Percentiles rank a stretch among this genome's conserved stretches.
Evolutionary conservation across 2,329 filamentous ascomycete species (phyloP).

Genomic region (Microdochium trichocladiopsis): DNA sequence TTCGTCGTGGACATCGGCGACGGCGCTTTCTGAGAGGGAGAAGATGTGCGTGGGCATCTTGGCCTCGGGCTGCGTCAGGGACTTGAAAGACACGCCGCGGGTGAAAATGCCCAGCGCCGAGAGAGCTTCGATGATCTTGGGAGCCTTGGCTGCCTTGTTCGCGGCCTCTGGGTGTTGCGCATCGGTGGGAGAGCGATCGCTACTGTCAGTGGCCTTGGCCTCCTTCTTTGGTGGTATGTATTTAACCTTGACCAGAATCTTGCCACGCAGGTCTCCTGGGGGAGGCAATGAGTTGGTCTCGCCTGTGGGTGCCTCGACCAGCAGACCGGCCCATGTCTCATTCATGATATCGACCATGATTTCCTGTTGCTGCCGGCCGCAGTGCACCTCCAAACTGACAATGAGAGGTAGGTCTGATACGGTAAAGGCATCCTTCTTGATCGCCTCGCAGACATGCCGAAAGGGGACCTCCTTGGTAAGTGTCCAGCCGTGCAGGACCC

Average conservation of each 20-base stretch:
- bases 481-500: conserved; percentile 83
- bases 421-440: conserved; percentile 71
- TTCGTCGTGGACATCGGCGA: conserved; percentile 54
- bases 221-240: conserved; percentile 41
- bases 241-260: conserved; percentile 82
- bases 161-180: conserved; percentile 32
- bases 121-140: conserved; percentile 65
- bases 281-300: conserved; percentile 51
- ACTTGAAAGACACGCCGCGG: conserved; percentile 74
- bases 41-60: conserved; percentile 63
- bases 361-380: conserved; percentile 70
- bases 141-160: conserved; percentile 35
- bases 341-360: conserved; percentile 91
- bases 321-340: conserved; percentile 67
- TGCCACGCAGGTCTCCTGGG: conserved; percentile 62
- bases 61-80: conserved; percentile 65
- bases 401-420: conserved; percentile 78
- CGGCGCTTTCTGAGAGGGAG: conserved; percentile 54
- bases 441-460: conserved; percentile 74
- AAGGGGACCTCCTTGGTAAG: conserved; percentile 85
- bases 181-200: conserved; percentile 8
- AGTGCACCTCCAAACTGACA: conserved; percentile 90
- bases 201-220: conserved; percentile 16
- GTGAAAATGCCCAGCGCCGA: conserved; percentile 78
- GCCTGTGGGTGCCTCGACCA: conserved; percentile 50